Evolutionary conservation across 208 protist species (phyloP), one percentile per base, ranked within the genome.

Genomic region (Balamuthia mandrillaris): DNA sequence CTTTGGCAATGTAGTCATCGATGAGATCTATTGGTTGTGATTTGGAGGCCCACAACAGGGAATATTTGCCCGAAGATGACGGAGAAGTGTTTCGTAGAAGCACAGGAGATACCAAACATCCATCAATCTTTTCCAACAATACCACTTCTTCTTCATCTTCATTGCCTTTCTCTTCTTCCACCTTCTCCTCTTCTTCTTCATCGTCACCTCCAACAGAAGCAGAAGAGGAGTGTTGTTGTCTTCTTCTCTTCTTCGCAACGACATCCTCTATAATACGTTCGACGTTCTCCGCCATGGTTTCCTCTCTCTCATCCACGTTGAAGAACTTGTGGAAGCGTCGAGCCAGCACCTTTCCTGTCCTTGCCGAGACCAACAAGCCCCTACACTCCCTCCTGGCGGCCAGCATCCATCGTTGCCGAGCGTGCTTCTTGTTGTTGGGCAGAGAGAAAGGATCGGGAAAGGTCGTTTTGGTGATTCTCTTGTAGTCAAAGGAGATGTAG

Each of bases 261-360:
- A 44, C 75, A 2, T 6, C 42, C 3, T 49, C n/a, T 14, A 39
- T 9, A 24, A 16, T 24, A 24, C 18, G 14, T 14, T 12, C 29
- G 52, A 82, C 29, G 33, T 37, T 9, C 3, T 42, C 49, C 35
- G 52, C 45, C 1, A 41, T 42, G 31, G 75, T 39, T 42, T 88
- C 85, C 12, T 72, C n/a, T 14, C 35, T 10, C 85, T 88, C 85
- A 49, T 85, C 85, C 14, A 88, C 61, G 51, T 88, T 88, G 61
- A 84, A 88, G 85, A 88, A 88, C 41, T 88, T 88, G 77, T 88
- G 85, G 63, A 79, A 85, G n/a, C 85, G 58, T 4, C 85, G 72
- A 14, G 85, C 85, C 27, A 88, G 47, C 37, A 88, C 85, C 16
- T 9, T 3, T 14, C 85, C 85, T 1, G 72, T 77, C 10, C 3